Evolutionary conservation across 1,284 basidiomycete genomes (phyloP), one percentile per base, ranked within the genome.

Genomic region (Heterobasidion occidentale): DNA sequence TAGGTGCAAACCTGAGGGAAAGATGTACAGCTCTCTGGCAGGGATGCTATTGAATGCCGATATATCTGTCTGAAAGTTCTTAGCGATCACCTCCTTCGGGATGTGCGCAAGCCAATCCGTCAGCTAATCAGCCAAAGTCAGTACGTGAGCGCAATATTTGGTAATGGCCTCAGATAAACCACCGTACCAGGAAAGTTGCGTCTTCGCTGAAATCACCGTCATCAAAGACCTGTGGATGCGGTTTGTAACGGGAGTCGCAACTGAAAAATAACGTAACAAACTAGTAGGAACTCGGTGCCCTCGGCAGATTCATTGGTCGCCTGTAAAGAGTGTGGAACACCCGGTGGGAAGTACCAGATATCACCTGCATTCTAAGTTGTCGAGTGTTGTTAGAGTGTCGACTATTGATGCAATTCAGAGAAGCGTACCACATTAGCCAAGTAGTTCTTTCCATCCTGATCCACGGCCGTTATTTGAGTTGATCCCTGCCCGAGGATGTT

Each of bases 261-360:
- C 47, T 11, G 53, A 49, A 54, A 42, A 4, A 61, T 11, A 47
- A 50, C 17, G 7, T 9, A 35, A 61, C 78, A 60, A 54, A 87
- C 84, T 62, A 91, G 71, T 38, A 90, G 68, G 66, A 89, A 90
- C 67, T 90, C 87, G 8, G 80, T 72, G 3, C 86, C 87, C 1
- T 79, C 78, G 9, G 76, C 70, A 48, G 75, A 67, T 53, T 81
- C 79, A 27, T 68, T 71, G 6, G 80, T 82, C n/a, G 83, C 86
- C 71, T 90, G 87, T 34, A 90, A 71, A 6, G 67, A 68, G 56
- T 73, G 71, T 0, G 71, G 71, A 57, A 82, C 75, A 15, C 86
- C 85, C 9, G 84, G 71, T 9, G 85, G 85, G 73, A 88, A 88
- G 70, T 81, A 88, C 86, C 85, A 77, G 42, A 76, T 58, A 54